Percentiles rank a stretch among this genome's conserved stretches.
phyloP scores from a whole-genome alignment of 2,329 filamentous ascomycete genomes.

The Leptographium galeiforme region DNA sequence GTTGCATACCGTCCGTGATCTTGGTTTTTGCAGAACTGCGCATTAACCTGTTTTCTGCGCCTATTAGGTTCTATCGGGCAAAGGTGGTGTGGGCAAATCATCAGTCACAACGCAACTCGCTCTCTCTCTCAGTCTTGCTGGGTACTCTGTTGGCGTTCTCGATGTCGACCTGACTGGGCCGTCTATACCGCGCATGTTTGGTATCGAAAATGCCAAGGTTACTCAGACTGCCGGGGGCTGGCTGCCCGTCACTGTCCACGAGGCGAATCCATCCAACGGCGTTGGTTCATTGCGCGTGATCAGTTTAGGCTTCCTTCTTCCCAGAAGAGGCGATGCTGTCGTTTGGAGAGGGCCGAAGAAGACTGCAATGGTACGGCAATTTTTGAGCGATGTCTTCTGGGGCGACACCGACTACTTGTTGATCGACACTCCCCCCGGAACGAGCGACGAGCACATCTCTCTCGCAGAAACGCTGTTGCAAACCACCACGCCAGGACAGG shows the following conservation, averaged over 20 bases:
- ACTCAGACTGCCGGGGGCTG: conserved; percentile 84
- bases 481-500: conserved; percentile 48
- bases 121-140: conserved; percentile 71
- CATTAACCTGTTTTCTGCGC: background rate
- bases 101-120: conserved; percentile 95
- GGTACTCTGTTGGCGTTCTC: conserved; percentile 83
- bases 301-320: conserved; percentile 84
- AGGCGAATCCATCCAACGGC: conserved; percentile 33
- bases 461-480: conserved; percentile 73
- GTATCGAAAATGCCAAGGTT: conserved; percentile 78
- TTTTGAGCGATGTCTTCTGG: conserved; percentile 86
- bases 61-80: conserved; percentile 68
- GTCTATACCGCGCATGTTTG: conserved; percentile 89
- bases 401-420: conserved; percentile 77
- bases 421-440: conserved; percentile 92
- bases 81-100: conserved; percentile 96
- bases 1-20: conserved; percentile 1
- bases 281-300: conserved; percentile 66
- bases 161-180: conserved; percentile 94
- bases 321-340: conserved; percentile 73
- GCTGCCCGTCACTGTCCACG: conserved; percentile 77
- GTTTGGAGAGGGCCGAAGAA: conserved; percentile 98
- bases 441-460: conserved; percentile 93
- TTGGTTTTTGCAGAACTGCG: background rate
- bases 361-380: conserved; percentile 96